phyloP scores from a whole-genome alignment of 805 yeast genomes.

The Saccharomycopsis sp. region DNA sequence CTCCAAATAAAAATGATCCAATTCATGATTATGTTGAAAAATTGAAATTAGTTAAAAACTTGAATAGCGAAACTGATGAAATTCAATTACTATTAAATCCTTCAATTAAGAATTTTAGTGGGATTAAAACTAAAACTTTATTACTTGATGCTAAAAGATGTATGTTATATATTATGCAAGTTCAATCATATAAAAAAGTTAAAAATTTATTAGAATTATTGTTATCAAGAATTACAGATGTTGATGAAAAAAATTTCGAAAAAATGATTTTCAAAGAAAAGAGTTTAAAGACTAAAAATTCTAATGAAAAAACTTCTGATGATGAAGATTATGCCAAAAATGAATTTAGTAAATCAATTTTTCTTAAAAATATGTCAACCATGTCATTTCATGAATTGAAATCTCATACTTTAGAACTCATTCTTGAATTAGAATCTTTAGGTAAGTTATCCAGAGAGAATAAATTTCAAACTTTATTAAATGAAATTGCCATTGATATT shows the following conservation, averaged over 20 bases:
- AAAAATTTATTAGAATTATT: conserved; percentile 59
- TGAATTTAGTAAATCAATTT: conserved; percentile 34
- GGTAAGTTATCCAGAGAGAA: conserved; percentile 57
- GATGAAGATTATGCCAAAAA: conserved; percentile 30
- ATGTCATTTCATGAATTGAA: conserved; percentile 66
- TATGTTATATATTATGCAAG: conserved; percentile 69
- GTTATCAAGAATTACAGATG: conserved; percentile 52
- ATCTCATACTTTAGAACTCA: conserved; percentile 59
- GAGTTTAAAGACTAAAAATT: not conserved
- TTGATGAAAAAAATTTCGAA: conserved; percentile 58
- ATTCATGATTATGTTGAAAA: conserved; percentile 21
- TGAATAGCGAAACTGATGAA: conserved; percentile 16
- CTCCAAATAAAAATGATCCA: conserved; percentile 39
- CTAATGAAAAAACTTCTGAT: not conserved
- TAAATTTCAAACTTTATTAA: conserved; percentile 68
- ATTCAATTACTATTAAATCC: conserved; percentile 33
- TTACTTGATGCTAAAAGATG: conserved; percentile 75
- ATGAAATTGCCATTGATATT: conserved; percentile 79
- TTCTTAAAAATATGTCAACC: conserved; percentile 38
- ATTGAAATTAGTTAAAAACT: not conserved
- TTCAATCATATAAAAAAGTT: conserved; percentile 60
- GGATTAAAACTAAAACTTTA: conserved; percentile 47
- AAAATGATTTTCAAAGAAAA: conserved; percentile 32
- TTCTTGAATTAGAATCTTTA: conserved; percentile 63
- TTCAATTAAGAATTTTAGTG: conserved; percentile 35